Evolutionary conservation across 176 grass and related monocot genomes (phyloP).

Genomic region (Oropetium thomaeum): DNA sequence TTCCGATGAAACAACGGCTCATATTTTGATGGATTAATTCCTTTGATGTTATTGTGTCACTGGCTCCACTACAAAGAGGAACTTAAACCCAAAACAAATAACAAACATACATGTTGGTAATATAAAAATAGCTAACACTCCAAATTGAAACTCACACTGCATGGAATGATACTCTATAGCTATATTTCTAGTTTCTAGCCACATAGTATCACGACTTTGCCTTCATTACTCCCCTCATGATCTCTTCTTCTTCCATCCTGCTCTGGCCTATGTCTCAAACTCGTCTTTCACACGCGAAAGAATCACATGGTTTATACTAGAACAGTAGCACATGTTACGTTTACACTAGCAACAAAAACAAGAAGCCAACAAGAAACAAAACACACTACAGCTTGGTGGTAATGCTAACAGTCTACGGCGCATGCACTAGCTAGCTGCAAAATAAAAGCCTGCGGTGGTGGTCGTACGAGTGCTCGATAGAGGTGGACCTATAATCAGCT

Average conservation of each 20-base stretch:
- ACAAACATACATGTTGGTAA: slow-evolving; percentile 14
- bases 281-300: neutral
- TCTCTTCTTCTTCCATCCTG: neutral
- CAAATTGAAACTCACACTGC: slow-evolving; percentile 26
- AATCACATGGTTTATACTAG: slow-evolving; percentile 49
- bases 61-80: slow-evolving; percentile 9
- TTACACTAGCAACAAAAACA: slow-evolving; percentile 43
- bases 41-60: slow-evolving; percentile 12
- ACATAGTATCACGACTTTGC: slow-evolving; percentile 13
- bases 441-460: slow-evolving; percentile 33
- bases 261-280: slow-evolving; percentile 7
- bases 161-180: neutral
- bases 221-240: slow-evolving; percentile 22
- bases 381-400: slow-evolving; percentile 21
- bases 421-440: slow-evolving; percentile 29
- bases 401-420: slow-evolving; percentile 26
- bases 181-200: too few species aligned
- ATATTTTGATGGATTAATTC: neutral
- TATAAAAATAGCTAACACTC: neutral
- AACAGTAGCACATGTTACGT: slow-evolving; percentile 33
- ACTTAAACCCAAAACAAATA: slow-evolving; percentile 29
- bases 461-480: slow-evolving; percentile 16
- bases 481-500: slow-evolving; percentile 52
- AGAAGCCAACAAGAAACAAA: slow-evolving; percentile 28
- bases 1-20: neutral